Evolutionary conservation across 1,139 yeast genomes (phyloP), one percentile per base, ranked within the genome.

Genomic region (Candida albicans): DNA sequence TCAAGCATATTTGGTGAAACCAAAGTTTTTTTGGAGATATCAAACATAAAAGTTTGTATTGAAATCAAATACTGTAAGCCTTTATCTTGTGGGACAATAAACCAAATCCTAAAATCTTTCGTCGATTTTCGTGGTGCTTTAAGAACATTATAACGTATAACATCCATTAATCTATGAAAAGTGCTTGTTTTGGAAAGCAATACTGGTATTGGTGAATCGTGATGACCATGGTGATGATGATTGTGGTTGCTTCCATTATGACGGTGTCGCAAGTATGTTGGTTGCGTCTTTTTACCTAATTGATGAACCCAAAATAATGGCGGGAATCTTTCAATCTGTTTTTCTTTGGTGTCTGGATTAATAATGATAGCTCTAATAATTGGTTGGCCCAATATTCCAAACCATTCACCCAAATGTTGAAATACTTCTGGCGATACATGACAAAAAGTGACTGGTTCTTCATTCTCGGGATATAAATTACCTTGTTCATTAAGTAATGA

Each of bases 251-350:
- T 8, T 29, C 32, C 32, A 37, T 30, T 43, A 33, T 42, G 46
- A 29, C 37, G 49, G 25, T 39, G 50, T 37, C 53, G 41, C 25
- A 51, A 45, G 42, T 50, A 48, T 8, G 44, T 50, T 27, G 47
- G 44, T 15, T 42, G 44, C 14, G 47, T 54, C 38, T 47, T 54
- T 39, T 64, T 65, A 1, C 71, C 63, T 36, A 84, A 57, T 38
- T 75, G 70, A 54, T 83, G 89, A 3, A 84, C 60, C 13, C 67
- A 57, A 46, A 83, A 79, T 14, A 62, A 58, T 1, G 82, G 76
- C 26, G 82, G 83, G 45, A 67, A 67, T 41, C 75, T 67, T 54
- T 84, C 90, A 27, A 85, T 69, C 13, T 65, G 67, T 31, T 68
- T 58, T 9, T 59, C 52, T 0, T 75, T 77, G 8, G 68, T 63